Evolutionary conservation across 441 rosid species (phyloP).

Genomic region (Flueggea neowawraea): DNA sequence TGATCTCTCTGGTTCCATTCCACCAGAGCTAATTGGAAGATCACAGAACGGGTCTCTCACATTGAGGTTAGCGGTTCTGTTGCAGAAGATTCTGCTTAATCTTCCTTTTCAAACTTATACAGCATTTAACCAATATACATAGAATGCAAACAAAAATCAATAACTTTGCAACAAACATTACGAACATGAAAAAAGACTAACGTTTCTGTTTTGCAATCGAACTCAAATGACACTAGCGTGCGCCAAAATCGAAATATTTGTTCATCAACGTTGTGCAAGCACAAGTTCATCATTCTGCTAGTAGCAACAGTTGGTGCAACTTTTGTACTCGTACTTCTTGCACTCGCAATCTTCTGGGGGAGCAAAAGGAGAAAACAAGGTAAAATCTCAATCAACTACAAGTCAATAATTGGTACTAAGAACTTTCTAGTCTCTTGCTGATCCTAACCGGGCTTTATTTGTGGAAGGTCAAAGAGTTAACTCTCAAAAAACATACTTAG

Average conservation of each 20-base stretch:
- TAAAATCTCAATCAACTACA: background rate
- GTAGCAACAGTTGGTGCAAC: background rate
- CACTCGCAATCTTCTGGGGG: background rate
- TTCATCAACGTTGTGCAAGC: background rate
- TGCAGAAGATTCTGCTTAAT: too few relatives aligned
- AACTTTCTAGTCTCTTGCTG: too few relatives aligned
- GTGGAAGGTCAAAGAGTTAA: too few relatives aligned
- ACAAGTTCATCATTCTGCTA: background rate
- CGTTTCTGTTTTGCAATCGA: background rate
- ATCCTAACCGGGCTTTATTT: too few relatives aligned
- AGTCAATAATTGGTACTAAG: too few relatives aligned
- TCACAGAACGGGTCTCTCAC: constrained; percentile 11
- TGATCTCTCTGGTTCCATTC: constrained; percentile 27
- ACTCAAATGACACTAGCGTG: background rate
- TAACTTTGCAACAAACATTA: too few relatives aligned
- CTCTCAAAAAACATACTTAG: too few relatives aligned
- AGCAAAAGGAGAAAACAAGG: background rate
- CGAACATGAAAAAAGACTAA: too few relatives aligned
- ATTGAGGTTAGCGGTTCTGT: constrained; percentile 22
- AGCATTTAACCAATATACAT: too few relatives aligned
- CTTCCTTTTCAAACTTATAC: too few relatives aligned
- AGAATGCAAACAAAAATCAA: too few relatives aligned
- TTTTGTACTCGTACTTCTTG: background rate
- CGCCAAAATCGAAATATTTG: background rate
- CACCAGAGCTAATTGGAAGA: constrained; percentile 32